A percentile compares a stretch with the other conserved stretches of the same genome.
phyloP scores from a whole-genome alignment of 1,139 yeast species.

The Blastobotrys illinoisensis region DNA sequence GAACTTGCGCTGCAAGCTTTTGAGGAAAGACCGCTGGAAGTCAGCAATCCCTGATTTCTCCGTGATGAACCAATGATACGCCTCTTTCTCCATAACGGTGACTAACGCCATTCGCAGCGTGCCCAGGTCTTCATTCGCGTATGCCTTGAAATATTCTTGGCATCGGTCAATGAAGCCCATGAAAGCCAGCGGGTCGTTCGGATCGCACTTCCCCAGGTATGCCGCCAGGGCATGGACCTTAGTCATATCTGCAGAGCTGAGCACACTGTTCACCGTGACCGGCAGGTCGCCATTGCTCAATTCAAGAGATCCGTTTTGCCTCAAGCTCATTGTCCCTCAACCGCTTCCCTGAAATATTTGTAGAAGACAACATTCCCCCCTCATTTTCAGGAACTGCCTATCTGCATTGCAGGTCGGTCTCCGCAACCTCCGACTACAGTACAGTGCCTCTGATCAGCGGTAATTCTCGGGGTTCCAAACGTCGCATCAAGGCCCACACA shows the following conservation, averaged over 20 bases:
- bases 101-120: slow-evolving; percentile 6
- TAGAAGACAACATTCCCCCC: not conserved
- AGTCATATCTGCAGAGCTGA: not conserved
- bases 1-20: slow-evolving; percentile 5
- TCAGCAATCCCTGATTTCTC: slow-evolving; percentile 5
- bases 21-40: slow-evolving; percentile 3
- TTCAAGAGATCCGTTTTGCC: not conserved
- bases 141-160: slow-evolving; percentile 3
- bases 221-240: slow-evolving; percentile 2
- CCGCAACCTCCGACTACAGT: not conserved
- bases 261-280: not conserved
- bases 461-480: not conserved
- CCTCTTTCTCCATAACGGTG: slow-evolving; percentile 4
- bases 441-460: not conserved
- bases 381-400: not conserved
- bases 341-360: not conserved
- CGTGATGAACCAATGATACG: slow-evolving; percentile 11
- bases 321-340: not conserved
- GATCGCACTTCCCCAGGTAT: slow-evolving; percentile 8
- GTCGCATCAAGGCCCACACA: not conserved
- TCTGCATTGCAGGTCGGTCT: not conserved
- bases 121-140: slow-evolving; percentile 1
- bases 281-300: not conserved
- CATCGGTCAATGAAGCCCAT: slow-evolving; percentile 9
- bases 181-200: slow-evolving; percentile 6